Percentiles rank a stretch among this genome's conserved stretches.
Conservation (phyloP, 2,329 filamentous ascomycete species). For the Cytospora piceae region DNA sequence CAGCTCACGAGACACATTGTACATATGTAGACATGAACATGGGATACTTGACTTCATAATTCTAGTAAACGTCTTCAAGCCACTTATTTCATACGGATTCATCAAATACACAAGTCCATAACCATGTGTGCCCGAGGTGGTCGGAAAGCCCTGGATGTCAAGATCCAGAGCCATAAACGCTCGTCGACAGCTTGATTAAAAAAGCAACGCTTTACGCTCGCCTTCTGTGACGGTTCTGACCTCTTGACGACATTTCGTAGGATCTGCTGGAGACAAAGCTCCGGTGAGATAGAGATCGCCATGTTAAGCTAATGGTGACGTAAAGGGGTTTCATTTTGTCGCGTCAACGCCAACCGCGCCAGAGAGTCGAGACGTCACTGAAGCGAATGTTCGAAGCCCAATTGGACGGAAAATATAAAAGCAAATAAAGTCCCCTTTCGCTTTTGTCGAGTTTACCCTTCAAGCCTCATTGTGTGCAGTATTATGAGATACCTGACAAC, state of each 20-base stretch:
- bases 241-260: background rate
- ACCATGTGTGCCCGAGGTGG: no score
- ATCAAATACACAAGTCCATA: no score
- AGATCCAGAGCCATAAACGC: background rate
- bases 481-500: slow-evolving; percentile 20
- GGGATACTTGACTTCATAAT: no score
- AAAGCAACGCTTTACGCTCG: background rate
- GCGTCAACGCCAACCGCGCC: background rate
- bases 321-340: background rate
- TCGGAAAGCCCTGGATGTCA: no score
- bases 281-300: background rate
- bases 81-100: no score
- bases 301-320: background rate
- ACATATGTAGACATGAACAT: no score
- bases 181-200: background rate
- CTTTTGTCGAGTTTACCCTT: background rate
- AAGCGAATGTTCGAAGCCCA: background rate
- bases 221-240: background rate
- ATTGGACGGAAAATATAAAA: background rate
- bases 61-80: no score
- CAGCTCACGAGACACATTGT: no score
- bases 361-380: slow-evolving; percentile 2
- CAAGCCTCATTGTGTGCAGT: background rate
- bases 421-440: background rate
- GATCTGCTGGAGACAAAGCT: background rate